Conservation (phyloP, 805 yeast genomes). For the Brettanomyces custersianus region DNA sequence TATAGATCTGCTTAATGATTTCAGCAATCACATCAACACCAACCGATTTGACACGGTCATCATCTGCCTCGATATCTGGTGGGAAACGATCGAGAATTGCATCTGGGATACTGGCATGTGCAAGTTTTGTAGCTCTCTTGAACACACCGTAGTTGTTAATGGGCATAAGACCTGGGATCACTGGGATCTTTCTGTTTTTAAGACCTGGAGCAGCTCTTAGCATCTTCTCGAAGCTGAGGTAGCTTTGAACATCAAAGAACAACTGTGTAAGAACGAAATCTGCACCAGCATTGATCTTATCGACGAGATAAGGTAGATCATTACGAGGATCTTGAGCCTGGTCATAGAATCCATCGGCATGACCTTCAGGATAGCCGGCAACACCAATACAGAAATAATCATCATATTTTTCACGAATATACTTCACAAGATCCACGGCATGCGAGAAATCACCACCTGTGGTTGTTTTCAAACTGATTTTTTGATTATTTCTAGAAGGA, state of each 20-base stretch:
- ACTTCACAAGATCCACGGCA: conserved; percentile 81
- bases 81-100: conserved; percentile 46
- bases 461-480: conserved; percentile 41
- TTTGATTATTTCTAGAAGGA: conserved; percentile 64
- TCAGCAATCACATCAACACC: conserved; percentile 71
- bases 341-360: conserved; percentile 74
- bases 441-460: conserved; percentile 39
- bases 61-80: conserved; percentile 54
- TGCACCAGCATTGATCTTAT: conserved; percentile 90
- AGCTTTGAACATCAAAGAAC: conserved; percentile 80
- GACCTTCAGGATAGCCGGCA: conserved; percentile 98
- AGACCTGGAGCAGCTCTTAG: conserved; percentile 34
- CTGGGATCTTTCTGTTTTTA: conserved; percentile 32
- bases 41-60: conserved; percentile 66
- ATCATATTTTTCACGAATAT: conserved; percentile 62
- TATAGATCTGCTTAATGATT: conserved; percentile 49
- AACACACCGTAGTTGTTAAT: conserved; percentile 77
- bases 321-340: conserved; percentile 52
- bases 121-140: conserved; percentile 78
- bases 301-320: conserved; percentile 74
- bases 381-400: conserved; percentile 90
- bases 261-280: conserved; percentile 87
- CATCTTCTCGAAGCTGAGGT: conserved; percentile 50
- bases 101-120: conserved; percentile 77
- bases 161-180: conserved; percentile 89